Conservation (phyloP, 495 filamentous ascomycete genomes). For the Tricharina praecox region DNA sequence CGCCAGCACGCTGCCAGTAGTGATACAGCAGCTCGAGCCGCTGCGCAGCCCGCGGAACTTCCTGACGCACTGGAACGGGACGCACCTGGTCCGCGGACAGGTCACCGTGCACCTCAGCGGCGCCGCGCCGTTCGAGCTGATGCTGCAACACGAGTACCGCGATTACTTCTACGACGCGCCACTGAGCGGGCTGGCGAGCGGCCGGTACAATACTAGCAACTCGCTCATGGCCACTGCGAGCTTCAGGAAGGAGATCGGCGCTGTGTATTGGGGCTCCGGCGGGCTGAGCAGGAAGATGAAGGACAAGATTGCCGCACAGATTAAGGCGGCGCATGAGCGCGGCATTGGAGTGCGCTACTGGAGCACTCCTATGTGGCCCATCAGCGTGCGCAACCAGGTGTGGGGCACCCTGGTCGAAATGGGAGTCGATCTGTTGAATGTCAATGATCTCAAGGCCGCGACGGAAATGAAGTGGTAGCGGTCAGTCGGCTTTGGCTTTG, state of each 20-base stretch:
- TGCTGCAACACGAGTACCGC: conserved; percentile 33
- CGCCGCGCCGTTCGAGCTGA: conserved; percentile 50
- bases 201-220: conserved; percentile 12
- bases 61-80: conserved; percentile 38
- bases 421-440: conserved; percentile 60
- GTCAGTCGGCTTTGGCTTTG: too few species aligned
- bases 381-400: conserved; percentile 52
- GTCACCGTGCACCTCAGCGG: conserved; percentile 71
- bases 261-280: conserved; percentile 29
- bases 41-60: conserved; percentile 49
- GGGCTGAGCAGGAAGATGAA: conserved; percentile 37
- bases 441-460: conserved; percentile 47
- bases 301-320: conserved; percentile 43
- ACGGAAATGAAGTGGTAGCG: conserved; percentile 12
- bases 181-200: conserved; percentile 20
- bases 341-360: conserved; percentile 67
- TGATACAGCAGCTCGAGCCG: conserved; percentile 47
- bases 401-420: conserved; percentile 58
- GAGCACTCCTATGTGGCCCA: conserved; percentile 60
- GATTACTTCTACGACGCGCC: conserved; percentile 36
- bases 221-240: conserved; percentile 29
- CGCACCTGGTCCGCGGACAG: conserved; percentile 33
- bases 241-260: conserved; percentile 31
- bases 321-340: conserved; percentile 51
- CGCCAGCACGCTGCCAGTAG: conserved; percentile 35